phyloP scores from a whole-genome alignment of 2,329 filamentous ascomycete genomes.

The Lachnellula occidentalis region DNA sequence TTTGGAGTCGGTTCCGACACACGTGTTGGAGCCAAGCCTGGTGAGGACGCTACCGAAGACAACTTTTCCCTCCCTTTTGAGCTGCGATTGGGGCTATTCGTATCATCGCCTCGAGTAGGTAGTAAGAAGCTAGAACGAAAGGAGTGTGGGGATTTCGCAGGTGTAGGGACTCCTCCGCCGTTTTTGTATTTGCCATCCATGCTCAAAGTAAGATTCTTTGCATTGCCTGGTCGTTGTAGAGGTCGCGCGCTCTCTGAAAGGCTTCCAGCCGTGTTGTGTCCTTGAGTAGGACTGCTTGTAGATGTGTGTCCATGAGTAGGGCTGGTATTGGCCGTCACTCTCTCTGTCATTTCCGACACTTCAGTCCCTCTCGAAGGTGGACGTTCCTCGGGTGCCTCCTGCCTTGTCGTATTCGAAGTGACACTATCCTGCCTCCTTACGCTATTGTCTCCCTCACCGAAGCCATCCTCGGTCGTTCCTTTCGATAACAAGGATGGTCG shows the following conservation, averaged over 20 bases:
- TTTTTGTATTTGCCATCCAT: conserved; percentile 55
- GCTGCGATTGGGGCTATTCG: conserved; percentile 48
- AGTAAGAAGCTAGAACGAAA: conserved; percentile 72
- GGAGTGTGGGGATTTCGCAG: conserved; percentile 67
- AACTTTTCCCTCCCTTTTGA: conserved; percentile 72
- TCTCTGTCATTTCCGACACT: conserved; percentile 67
- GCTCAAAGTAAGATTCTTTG: conserved; percentile 47
- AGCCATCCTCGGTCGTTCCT: conserved; percentile 37
- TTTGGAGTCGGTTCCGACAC: conserved; percentile 26
- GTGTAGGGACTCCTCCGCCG: conserved; percentile 48
- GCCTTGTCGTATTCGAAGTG: conserved; percentile 39
- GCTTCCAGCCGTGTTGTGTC: conserved; percentile 53
- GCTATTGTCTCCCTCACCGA: conserved; percentile 40
- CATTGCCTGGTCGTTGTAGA: conserved; percentile 39
- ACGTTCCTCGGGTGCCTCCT: conserved; percentile 38
- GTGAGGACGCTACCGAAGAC: conserved; percentile 74
- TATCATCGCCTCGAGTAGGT: conserved; percentile 48
- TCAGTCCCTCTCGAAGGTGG: conserved; percentile 73
- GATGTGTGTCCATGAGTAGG: conserved; percentile 63
- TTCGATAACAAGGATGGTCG: conserved; percentile 35
- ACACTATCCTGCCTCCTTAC: conserved; percentile 51
- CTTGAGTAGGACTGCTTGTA: conserved; percentile 66
- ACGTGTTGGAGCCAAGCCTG: conserved; percentile 51
- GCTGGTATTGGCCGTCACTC: conserved; percentile 68
- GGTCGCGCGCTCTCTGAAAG: conserved; percentile 75